Conservation (phyloP, 75 land plant genomes). For the Adiantum capillusveneris region DNA sequence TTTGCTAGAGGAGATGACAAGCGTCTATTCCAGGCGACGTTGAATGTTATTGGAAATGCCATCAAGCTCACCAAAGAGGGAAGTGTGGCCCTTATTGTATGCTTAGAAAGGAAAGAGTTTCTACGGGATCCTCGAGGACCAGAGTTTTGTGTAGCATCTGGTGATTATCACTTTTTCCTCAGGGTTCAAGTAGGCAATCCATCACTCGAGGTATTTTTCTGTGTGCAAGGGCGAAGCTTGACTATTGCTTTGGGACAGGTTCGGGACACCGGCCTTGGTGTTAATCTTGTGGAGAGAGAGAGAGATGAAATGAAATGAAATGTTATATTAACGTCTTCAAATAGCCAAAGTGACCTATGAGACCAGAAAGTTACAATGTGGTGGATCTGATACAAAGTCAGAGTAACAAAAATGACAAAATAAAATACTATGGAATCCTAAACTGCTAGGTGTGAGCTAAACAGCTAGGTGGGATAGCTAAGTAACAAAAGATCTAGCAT, state of each 20-base stretch:
- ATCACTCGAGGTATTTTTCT: no score
- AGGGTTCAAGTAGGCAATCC: slow-evolving; percentile 76
- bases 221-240: slow-evolving; percentile 72
- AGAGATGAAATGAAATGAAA: no score
- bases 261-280: slow-evolving; percentile 77
- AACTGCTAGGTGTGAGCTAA: no score
- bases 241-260: slow-evolving; percentile 77
- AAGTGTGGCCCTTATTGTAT: slow-evolving; percentile 41
- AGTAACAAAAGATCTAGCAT: no score
- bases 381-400: no score
- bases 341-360: no score
- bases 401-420: no score
- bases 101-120: slow-evolving; percentile 52
- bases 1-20: slow-evolving; percentile 36
- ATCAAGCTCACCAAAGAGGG: slow-evolving; percentile 86
- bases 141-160: slow-evolving; percentile 36
- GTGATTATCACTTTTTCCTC: slow-evolving; percentile 54
- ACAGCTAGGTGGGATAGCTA: no score
- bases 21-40: slow-evolving; percentile 27
- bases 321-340: no score
- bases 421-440: no score
- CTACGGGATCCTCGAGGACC: slow-evolving; percentile 45
- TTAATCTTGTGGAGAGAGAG: slow-evolving; percentile 68
- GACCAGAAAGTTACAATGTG: no score
- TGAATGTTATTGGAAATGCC: slow-evolving; percentile 83